Evolutionary conservation across 2,329 filamentous ascomycete genomes (phyloP), one percentile per base, ranked within the genome.

Genomic region (Alternaria metachromatica): DNA sequence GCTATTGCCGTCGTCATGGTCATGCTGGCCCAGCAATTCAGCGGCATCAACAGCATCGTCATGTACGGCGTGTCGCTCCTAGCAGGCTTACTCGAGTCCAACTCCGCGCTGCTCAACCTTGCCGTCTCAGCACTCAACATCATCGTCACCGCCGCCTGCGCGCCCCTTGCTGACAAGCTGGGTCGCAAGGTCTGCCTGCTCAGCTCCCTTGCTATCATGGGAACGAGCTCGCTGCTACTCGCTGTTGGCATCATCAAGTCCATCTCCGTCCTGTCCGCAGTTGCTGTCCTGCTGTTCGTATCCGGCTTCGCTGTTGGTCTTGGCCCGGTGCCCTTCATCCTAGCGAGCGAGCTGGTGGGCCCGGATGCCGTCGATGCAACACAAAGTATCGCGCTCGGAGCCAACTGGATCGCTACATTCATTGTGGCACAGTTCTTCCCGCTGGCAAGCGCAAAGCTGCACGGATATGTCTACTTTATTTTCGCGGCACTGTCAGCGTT

Each of bases 51-150:
- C 86, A 95, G 92, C 62, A 95, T 98, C 76, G 92, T 98, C 81
- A 97, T 99, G 94, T 99, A 99, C 81, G 97, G 94, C 3, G 96
- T 98, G 6, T 94, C 92, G 1, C 88, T 99, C 1, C 87, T 99
- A 13, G 89, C 91, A 30, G 89, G 89, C 66, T 87, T 98, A 2
- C 87, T 99, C 0, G 91, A 93, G 4, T 88, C 93, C 50, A 93
- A 90, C 65, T 95, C 94, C 0, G 91, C 91, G 0, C 82, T 96
- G 1, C 86, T 99, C 56, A 97, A 95, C 58, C 95, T 98, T 64
- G 82, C 92, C 58, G 94, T 98, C 63, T 97, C 94, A 0, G 86
- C 89, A 12, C 87, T 97, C 76, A 98, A 98, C 80, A 88, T 99
- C 37, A 73, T 93, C 72, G 92, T 92, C 55, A 98, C 96, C 0